Evolutionary conservation across 306 rosid species (phyloP).

Genomic region (Canavalia ensiformis): DNA sequence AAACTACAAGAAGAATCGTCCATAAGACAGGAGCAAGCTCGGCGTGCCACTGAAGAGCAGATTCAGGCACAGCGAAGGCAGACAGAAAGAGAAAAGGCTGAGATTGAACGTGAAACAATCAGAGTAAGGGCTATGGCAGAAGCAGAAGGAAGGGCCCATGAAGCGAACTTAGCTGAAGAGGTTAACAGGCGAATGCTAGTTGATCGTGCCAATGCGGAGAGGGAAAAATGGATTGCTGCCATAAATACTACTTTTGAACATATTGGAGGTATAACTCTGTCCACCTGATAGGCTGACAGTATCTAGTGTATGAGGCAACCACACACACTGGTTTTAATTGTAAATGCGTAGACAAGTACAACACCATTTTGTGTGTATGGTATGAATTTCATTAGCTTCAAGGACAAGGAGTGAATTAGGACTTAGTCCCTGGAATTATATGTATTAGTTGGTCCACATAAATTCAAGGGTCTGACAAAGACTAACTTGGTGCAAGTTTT

Average conservation of each 20-base stretch:
- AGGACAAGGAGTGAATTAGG: too few relatives aligned
- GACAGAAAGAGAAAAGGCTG: conserved; percentile 94
- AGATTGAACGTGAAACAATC: conserved; percentile 93
- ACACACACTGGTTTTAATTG: too few relatives aligned
- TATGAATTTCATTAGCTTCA: too few relatives aligned
- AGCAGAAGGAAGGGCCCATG: conserved; percentile 97
- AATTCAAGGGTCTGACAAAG: too few relatives aligned
- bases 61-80: conserved; percentile 92
- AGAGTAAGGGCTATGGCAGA: conserved; percentile 91
- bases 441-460: too few relatives aligned
- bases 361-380: too few relatives aligned
- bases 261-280: conserved; percentile 78
- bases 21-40: conserved; percentile 89
- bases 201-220: conserved; percentile 90
- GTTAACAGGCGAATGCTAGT: conserved; percentile 82
- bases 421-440: too few relatives aligned
- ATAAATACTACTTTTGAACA: conserved; percentile 97
- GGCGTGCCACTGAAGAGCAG: conserved; percentile 93
- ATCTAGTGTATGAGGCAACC: too few relatives aligned
- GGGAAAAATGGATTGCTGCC: conserved; percentile 96
- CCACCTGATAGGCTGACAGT: too few relatives aligned
- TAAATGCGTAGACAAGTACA: too few relatives aligned
- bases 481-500: too few relatives aligned
- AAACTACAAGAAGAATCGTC: conserved; percentile 94
- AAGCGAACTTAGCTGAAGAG: conserved; percentile 89